Evolutionary conservation across 306 rosid species (phyloP), one percentile per base, ranked within the genome.

Genomic region (Ziziphus jujuba): DNA sequence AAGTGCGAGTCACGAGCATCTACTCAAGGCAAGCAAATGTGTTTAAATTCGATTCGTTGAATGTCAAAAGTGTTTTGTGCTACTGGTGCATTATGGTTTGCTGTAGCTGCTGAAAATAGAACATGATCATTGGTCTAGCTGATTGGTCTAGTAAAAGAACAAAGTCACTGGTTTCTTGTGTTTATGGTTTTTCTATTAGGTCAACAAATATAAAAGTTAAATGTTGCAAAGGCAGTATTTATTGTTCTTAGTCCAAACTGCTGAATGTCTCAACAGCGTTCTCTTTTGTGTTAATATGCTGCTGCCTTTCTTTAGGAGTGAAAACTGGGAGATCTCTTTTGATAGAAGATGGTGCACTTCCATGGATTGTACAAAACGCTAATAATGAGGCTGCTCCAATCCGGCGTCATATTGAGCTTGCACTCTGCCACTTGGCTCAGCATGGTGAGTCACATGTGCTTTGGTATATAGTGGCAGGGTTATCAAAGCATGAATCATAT

Each of bases 341-440:
- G 80, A 84, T 95, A 73, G 97, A 95, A 76, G 99, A 90, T 64
- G 99, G 99, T 28, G 95, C 91, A 25, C 95, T 95, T 72, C 91
- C 96, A 19, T 95, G 99, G 99, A 90, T 95, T 73, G 95, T 95
- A 68, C 97, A 95, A 76, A 88, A 90, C 76, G 95, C 97, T 59
- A 90, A 88, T 22, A 84, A 78, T 9, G 97, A 90, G 78, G 89
- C 92, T 51, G 86, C 97, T n/a, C 95, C 99, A 57, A 90, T 95
- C 80, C 86, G 95, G 82, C 99, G 92, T 79, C 99, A 90, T 87
- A 82, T 95, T 59, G 99, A 95, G 84, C 96, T 95, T 75, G 99
- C 97, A 22, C 87, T 95, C 33, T 95, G 97, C 74, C 99, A 95
- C 87, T 73, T 95, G 84, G 99, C 99, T 20, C 99, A 90, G 56